Base-by-base conservation (phyloP, 441 rosid species). In the Croton setiger region DNA sequence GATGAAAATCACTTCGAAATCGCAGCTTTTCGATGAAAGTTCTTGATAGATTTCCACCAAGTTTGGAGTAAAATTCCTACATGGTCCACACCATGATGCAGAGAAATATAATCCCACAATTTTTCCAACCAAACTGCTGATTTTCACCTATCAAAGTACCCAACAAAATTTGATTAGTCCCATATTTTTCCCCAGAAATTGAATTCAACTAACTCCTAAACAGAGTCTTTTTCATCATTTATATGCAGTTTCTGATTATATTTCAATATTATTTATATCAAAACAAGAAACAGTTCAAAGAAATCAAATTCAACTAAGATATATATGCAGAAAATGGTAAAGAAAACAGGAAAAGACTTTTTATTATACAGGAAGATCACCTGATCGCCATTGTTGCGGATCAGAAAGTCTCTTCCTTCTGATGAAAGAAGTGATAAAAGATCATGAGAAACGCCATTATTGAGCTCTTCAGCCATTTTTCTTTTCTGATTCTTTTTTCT, bases 51-150 rank as follows among this genome's bases (percentile, higher is more conserved):
- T 73, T 51, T 76, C 72, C 0, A 70, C 58, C 53, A 81, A 51
- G 7, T 14, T 21, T 9, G 84, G 82, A 12, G 81, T 79, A 48
- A 78, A 81, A 57, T 63, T 49, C 1, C 68, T 54, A 44, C 80
- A 70, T 0, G 74, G 74, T 0, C 78, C 69, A 8, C 79, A 84
- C 78, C 82, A 78, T n/a, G 72, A 69, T 35, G 76, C 80, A 53
- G 84, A 80, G 73, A 84, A 81, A 68, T 81, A 81, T 53, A 84
- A 63, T 53, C 78, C 85, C 37, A 78, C 49, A 61, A 63, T 70
- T 69, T 79, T 84, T 21, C 80, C 78, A 36, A 35, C 74, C 75
- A 81, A 67, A 58, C 47, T 58, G 63, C 69, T 66, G 61, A 66
- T 43, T 7, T 64, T 72, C 5, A 74, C 78, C 83, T 79, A 49